Evolutionary conservation across 805 yeast species (phyloP), one percentile per base, ranked within the genome.

Genomic region (Yarrowia keelungensis): DNA sequence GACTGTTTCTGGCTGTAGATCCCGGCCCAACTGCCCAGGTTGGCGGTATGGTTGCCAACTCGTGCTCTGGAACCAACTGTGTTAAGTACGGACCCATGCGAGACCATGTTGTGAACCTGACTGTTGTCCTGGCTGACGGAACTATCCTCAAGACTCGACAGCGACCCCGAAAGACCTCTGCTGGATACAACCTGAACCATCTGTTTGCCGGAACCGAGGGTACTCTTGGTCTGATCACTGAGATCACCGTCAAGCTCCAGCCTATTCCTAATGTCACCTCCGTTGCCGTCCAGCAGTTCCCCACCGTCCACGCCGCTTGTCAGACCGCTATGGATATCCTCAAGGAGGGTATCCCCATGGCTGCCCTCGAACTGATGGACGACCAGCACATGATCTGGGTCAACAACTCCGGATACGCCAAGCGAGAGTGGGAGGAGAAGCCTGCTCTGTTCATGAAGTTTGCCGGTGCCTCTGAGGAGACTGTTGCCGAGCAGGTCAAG

Each of bases 21-120:
- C 87, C 87, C 0, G 93, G 93, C 56, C 92, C 94, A 26, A 92
- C 92, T 67, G 95, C 94, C 0, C 83, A 87, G 71, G 87, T 90
- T 69, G 90, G 91, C 47, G 96, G 96, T 5, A 88, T 89, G 86
- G 85, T 87, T 54, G 89, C 88, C 9, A 89, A 91, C 32, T 87
- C 89, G 41, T 89, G 94, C 70, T 89, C 93, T 0, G 96, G 96
- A 8, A 88, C 94, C 2, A 88, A 89, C 73, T 93, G 94, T 35
- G 86, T 87, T 35, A 78, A 91, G 62, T 90, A 89, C 72, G 96
- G 96, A 22, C 90, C 94, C 16, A 89, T 90, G 87, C 86, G 87
- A 75, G 92, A 90, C 75, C 87, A 89, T 75, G 86, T 89, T 0
- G 76, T 89, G 35, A 84, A 84, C 69, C 75, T 89, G 69, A 90